phyloP scores from a whole-genome alignment of 139 green algal species.

The Microglena sp. region DNA sequence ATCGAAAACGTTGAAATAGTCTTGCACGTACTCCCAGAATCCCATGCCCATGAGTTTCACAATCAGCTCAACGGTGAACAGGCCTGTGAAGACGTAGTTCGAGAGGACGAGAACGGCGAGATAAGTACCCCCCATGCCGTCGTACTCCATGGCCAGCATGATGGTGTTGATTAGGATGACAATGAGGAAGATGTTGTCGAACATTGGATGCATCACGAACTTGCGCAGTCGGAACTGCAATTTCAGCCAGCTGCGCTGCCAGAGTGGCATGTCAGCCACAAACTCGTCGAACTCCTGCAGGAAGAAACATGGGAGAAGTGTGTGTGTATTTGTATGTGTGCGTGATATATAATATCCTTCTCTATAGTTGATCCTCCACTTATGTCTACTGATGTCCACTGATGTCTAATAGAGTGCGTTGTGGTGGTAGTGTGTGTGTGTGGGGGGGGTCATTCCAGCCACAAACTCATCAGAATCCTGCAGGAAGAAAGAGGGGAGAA shows the following conservation, averaged over 20 bases:
- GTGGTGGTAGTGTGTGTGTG: too few relatives aligned
- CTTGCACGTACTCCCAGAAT: slow-evolving; percentile 23
- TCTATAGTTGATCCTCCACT: not conserved
- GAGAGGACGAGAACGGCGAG: slow-evolving; percentile 1
- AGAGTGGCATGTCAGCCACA: slow-evolving; percentile 19
- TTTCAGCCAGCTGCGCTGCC: slow-evolving; percentile 7
- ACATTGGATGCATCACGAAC: slow-evolving; percentile 25
- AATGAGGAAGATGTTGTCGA: slow-evolving; percentile 42
- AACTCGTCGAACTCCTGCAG: slow-evolving; percentile 41
- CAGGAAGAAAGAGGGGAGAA: not conserved
- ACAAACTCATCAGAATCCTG: slow-evolving; percentile 43
- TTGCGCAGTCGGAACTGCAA: slow-evolving; percentile 32
- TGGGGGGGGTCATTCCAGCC: slow-evolving; percentile 15
- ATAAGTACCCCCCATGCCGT: slow-evolving; percentile 37
- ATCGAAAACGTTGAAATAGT: slow-evolving; percentile 74
- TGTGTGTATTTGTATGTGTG: slow-evolving; percentile 6
- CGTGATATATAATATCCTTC: not conserved
- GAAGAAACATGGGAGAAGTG: not conserved
- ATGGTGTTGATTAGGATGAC: slow-evolving; percentile 61
- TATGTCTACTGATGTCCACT: too few relatives aligned
- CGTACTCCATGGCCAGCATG: slow-evolving; percentile 56
- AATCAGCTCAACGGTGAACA: slow-evolving; percentile 56
- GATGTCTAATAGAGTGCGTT: too few relatives aligned
- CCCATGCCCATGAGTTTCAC: slow-evolving; percentile 51
- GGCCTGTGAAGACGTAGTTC: slow-evolving; percentile 50